Evolutionary conservation across 2,329 filamentous ascomycete genomes (phyloP).

Genomic region (Talaromyces sp.): DNA sequence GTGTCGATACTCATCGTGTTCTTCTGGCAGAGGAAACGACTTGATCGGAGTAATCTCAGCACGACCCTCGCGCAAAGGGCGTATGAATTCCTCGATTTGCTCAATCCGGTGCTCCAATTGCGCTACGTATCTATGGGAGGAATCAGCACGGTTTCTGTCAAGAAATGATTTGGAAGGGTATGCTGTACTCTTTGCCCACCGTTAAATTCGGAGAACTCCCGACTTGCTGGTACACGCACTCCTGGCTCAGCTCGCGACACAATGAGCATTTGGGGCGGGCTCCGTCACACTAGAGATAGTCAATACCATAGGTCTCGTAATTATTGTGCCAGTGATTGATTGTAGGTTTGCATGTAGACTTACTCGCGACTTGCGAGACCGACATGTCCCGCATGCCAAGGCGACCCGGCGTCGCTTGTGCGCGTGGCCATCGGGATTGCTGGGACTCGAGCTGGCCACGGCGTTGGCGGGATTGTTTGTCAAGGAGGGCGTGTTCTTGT

Average conservation of each 20-base stretch:
- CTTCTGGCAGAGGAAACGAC: conserved; percentile 1
- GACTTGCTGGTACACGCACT: conserved; percentile 14
- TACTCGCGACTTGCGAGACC: conserved; percentile 8
- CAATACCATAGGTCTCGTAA: background rate
- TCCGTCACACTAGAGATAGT: conserved; percentile 13
- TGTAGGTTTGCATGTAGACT: too few species aligned
- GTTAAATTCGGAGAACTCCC: conserved; percentile 11
- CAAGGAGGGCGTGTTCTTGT: background rate
- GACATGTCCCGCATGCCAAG: conserved; percentile 7
- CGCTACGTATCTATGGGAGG: conserved; percentile 10
- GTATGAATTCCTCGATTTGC: conserved; percentile 10
- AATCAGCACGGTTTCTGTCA: background rate
- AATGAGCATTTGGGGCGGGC: conserved; percentile 11
- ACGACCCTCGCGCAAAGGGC: conserved; percentile 7
- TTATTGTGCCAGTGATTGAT: background rate
- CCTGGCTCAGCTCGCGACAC: conserved; percentile 11
- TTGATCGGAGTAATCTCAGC: background rate
- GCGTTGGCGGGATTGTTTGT: background rate
- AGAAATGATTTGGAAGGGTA: background rate
- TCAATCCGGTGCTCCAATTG: conserved; percentile 12
- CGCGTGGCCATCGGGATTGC: background rate
- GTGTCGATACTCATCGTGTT: background rate
- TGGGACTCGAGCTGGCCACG: background rate
- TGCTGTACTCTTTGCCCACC: conserved; percentile 12
- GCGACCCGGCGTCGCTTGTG: conserved; percentile 4